Evolutionary conservation across 495 filamentous ascomycete genomes (phyloP).

Genomic region (Thermothielavioides terrestris): DNA sequence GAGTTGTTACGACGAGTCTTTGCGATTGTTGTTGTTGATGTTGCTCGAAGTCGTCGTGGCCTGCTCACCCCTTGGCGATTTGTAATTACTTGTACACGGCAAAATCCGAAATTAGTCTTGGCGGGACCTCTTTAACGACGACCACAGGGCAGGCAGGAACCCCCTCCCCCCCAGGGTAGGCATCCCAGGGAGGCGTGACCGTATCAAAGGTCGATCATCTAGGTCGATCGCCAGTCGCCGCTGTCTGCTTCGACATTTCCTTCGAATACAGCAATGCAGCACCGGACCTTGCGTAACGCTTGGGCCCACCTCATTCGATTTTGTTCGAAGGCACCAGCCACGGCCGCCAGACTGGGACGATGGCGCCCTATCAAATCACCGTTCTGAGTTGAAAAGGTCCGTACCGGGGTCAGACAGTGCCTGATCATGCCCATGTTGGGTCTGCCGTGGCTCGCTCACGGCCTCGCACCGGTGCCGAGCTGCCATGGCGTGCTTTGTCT

Average conservation of each 20-base stretch:
- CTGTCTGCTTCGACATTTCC: slow-evolving; percentile 2
- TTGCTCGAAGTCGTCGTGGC: too few species aligned
- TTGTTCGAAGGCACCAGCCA: slow-evolving; percentile 7
- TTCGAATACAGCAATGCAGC: slow-evolving; percentile 27
- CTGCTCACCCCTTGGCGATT: too few species aligned
- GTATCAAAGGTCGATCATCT: slow-evolving; percentile 24
- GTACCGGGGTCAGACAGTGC: neutral
- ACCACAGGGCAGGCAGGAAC: neutral
- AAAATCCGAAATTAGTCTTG: too few species aligned
- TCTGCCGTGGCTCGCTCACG: neutral
- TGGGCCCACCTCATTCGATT: slow-evolving; percentile 20
- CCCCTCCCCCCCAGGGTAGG: neutral
- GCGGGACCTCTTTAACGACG: too few species aligned
- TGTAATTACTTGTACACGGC: too few species aligned
- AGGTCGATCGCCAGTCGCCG: slow-evolving; percentile 24
- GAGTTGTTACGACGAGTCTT: too few species aligned
- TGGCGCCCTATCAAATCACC: neutral
- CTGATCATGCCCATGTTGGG: neutral
- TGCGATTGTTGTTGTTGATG: too few species aligned
- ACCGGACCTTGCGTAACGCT: slow-evolving; percentile 31
- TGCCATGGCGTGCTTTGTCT: neutral
- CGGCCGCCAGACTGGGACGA: slow-evolving; percentile 12
- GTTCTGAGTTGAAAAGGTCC: neutral
- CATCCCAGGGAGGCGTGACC: slow-evolving; percentile 6
- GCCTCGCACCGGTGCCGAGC: neutral